These are phyloP conservation scores for Lodderomyces beijingensis DNA, from an alignment of 1,139 yeast genomes.

Conservation along the genomic window DNA sequence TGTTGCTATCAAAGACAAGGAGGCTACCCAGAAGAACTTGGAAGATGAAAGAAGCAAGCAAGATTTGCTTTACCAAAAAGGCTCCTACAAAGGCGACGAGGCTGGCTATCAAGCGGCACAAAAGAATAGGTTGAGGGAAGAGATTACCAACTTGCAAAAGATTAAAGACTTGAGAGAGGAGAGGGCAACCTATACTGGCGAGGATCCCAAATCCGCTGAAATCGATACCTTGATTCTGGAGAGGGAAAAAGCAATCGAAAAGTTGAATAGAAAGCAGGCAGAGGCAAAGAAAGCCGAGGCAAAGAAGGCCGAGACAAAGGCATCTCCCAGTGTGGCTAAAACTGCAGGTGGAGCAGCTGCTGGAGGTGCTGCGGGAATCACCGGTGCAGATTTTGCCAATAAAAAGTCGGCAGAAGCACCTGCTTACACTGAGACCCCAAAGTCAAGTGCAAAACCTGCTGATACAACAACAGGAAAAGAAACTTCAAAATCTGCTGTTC, in stretches of 20 bases:
- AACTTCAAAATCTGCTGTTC: not conserved
- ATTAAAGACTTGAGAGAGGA: conserved; percentile 38
- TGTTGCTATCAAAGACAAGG: conserved; percentile 24
- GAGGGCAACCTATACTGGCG: conserved; percentile 29
- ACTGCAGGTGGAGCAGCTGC: conserved; percentile 11
- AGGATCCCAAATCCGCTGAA: conserved; percentile 21
- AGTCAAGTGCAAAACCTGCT: too few species aligned
- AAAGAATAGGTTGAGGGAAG: conserved; percentile 32
- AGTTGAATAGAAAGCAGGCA: conserved; percentile 21
- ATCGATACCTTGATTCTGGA: conserved; percentile 31
- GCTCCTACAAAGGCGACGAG: conserved; percentile 22
- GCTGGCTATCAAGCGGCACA: conserved; percentile 35
- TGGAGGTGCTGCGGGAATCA: conserved; percentile 4
- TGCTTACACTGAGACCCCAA: too few species aligned
- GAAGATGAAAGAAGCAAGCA: conserved; percentile 19
- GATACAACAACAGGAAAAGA: conserved; percentile 1
- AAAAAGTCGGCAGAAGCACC: not conserved
- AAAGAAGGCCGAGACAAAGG: conserved; percentile 3
- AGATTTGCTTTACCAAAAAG: conserved; percentile 4
- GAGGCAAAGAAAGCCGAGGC: conserved; percentile 3
- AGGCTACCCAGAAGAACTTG: conserved; percentile 24
- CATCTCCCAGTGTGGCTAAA: not conserved
- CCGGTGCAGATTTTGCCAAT: conserved; percentile 1
- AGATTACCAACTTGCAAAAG: conserved; percentile 37
- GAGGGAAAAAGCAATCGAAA: conserved; percentile 33